Evolutionary conservation across 495 filamentous ascomycete genomes (phyloP).

Genomic region (Tuber borchii): DNA sequence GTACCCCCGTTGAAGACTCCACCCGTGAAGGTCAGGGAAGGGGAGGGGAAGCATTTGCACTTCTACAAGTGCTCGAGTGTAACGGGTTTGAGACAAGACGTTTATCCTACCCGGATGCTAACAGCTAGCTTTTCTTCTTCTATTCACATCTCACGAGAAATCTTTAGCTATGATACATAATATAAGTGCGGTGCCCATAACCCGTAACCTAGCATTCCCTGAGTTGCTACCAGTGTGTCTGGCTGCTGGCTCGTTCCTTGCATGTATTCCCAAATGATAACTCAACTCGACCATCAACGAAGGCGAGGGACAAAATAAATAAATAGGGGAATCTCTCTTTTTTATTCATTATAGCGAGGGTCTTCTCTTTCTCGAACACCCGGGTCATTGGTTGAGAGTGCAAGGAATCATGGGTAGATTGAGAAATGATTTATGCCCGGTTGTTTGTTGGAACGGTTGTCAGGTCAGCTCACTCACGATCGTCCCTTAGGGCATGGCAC

Average conservation of each 20-base stretch:
- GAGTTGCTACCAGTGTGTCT: neutral
- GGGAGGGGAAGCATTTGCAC: neutral
- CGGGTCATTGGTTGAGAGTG: neutral
- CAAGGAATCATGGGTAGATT: neutral
- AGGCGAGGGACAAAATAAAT: neutral
- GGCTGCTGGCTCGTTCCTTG: neutral
- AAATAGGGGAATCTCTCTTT: too few species aligned
- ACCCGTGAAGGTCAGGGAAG: neutral
- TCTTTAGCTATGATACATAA: too few species aligned
- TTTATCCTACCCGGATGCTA: neutral
- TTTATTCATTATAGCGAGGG: too few species aligned
- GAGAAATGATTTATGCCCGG: neutral
- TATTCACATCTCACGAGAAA: neutral
- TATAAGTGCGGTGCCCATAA: neutral
- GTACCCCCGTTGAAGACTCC: too few species aligned
- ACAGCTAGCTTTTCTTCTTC: neutral
- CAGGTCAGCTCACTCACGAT: constrained; percentile 1
- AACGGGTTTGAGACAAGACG: neutral
- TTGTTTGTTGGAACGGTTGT: neutral
- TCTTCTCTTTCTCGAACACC: too few species aligned
- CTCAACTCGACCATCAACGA: neutral
- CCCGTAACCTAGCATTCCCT: neutral
- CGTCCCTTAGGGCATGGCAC: neutral
- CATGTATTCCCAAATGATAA: neutral
- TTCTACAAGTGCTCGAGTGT: neutral